Base-by-base conservation (phyloP, 495 filamentous ascomycete species). In the Penicillium roqueforti region DNA sequence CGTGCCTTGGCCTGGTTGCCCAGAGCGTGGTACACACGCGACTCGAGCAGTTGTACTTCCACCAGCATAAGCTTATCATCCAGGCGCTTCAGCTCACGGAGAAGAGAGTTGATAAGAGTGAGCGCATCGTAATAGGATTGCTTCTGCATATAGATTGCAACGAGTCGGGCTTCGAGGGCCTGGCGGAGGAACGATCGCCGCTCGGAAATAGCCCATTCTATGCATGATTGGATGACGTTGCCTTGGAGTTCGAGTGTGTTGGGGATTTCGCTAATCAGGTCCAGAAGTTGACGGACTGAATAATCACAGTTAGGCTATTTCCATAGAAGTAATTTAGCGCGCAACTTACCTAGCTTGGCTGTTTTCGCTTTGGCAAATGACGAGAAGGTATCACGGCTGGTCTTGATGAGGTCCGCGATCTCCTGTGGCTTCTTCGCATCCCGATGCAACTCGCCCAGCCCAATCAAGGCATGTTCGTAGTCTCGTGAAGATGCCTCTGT, bases 361-460 rank as follows among this genome's bases (percentile, higher is more conserved):
- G 93, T 97, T 84, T 99, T 99, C 57, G 93, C 95, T 77, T 97
- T 96, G 54, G 93, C 92, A 68, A 97, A 97, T 57, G 88, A 91
- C 45, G 92, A 95, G 55, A 99, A 83, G 22, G 90, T 86, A 60
- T 89, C 87, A 60, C 92, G 83, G 68, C 92, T 96, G 64, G 87
- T 86, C 59, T 85, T 91, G 58, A 99, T 87, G 61, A 99, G 82
- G 57, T 91, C 87, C 45, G 93, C 89, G 45, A 99, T 87, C 68
- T 93, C 91, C 61, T 92, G 72, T 60, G 88, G 75, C 73, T 91
- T 89, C 74, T 89, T 91, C 66, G 87, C 83, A 77, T 97, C 91
- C 55, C 91, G 85, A 68, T 96, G 93, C 56, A 96, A 76, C 82
- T 95, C 86, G 55, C 93, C 93, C 69, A 99, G 72, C 41, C 85